Evolutionary conservation across 805 yeast genomes (phyloP), one percentile per base, ranked within the genome.

Genomic region (Tetrapisispora nanseiensis): DNA sequence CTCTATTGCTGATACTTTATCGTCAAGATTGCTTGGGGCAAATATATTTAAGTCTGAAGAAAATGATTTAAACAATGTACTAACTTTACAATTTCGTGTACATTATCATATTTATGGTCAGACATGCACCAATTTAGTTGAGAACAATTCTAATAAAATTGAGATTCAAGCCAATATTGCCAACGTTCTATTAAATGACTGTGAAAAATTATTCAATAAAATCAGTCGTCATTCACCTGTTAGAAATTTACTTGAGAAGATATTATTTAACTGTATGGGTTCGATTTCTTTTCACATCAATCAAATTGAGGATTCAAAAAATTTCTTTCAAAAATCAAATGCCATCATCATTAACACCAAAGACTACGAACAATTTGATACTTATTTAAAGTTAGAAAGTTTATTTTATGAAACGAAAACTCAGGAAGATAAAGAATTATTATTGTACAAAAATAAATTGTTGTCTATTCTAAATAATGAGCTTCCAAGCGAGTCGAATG

Each of bases 41-140:
- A 42, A 50, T n/a, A 45, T 35, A 11, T 56, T 56, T 36, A 33
- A 49, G 12, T 49, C 61, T 2, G 51, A 51, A 3, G 45, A 45
- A 15, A 31, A 30, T 5, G 24, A 47, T n/a, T 39, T 61, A 24
- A 56, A 59, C 39, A 37, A 49, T 3, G 51, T 54, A 1, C 37
- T 61, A 34, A 44, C 55, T 11, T 39, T 61, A 28, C 63, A 59
- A 30, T 60, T 55, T 35, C 47, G 62, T 33, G 33, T 53, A 1
- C 57, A 59, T 39, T 54, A 50, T 39, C 61, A 58, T 46, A 39
- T 50, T 20, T 48, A 51, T 41, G 52, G 52, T 4, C 34, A 39
- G n/a, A 48, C 47, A 15, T 11, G 18, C 4, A 31, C 23, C 4
- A 6, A 24, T 7, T 2, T 8, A 2, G 15, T 5, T 2, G n/a